Percentiles rank a stretch among this genome's conserved stretches.
Evolutionary conservation across 768 basidiomycete genomes (phyloP).

Genomic region (Scleroderma citrinum): DNA sequence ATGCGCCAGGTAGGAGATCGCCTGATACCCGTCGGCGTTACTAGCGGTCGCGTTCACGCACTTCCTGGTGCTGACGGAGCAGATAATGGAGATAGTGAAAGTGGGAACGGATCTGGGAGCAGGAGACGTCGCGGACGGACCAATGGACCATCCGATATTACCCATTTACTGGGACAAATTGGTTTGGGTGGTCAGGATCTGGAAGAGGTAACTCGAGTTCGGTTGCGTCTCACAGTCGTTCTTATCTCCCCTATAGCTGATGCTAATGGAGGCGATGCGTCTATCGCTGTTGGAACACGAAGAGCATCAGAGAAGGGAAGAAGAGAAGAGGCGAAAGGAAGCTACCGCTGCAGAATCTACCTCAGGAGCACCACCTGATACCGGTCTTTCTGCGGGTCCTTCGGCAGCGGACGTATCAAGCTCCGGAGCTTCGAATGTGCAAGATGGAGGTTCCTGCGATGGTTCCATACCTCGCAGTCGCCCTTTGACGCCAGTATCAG

Average conservation of each 20-base stretch:
- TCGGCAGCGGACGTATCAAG: constrained; percentile 5
- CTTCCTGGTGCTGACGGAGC: constrained; percentile 51
- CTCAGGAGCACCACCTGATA: constrained; percentile 16
- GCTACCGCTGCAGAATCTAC: constrained; percentile 34
- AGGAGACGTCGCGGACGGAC: constrained; percentile 57
- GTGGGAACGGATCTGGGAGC: constrained; percentile 36
- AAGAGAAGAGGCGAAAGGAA: constrained; percentile 56
- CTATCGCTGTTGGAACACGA: constrained; percentile 92
- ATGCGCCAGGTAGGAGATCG: constrained; percentile 99
- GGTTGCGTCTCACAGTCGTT: constrained; percentile 5
- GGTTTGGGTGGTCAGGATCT: constrained; percentile 81
- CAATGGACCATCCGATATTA: constrained; percentile 49
- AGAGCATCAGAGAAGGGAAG: constrained; percentile 79
- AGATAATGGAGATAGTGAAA: constrained; percentile 39
- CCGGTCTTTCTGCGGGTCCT: neutral
- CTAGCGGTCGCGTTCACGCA: constrained; percentile 76
- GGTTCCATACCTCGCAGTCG: constrained; percentile 16
- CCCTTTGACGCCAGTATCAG: constrained; percentile 29
- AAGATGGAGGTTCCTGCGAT: constrained; percentile 9
- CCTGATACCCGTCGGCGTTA: constrained; percentile 94
- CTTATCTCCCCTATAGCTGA: constrained; percentile 51
- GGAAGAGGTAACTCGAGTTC: constrained; percentile 69
- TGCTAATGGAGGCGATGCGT: constrained; percentile 99
- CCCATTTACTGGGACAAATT: constrained; percentile 55
- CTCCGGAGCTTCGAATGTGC: constrained; percentile 4